Percentiles rank a stretch among this genome's conserved stretches.
These are phyloP conservation scores for Cryptosporidium canis DNA, from an alignment of 169 alveolate genomes.

Conservation along the genomic window DNA sequence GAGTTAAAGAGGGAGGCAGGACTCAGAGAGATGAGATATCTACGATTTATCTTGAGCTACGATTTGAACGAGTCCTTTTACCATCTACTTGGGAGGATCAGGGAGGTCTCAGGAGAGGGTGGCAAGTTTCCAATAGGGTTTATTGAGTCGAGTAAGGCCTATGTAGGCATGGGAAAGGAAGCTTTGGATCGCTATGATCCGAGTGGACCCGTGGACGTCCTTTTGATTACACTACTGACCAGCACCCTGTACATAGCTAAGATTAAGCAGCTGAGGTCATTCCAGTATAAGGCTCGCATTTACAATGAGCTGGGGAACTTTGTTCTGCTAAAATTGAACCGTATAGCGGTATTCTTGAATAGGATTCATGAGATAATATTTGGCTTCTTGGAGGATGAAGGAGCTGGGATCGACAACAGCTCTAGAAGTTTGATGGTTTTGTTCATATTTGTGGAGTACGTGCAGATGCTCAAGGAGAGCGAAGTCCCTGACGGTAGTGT, in stretches of 20 bases:
- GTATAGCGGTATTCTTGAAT: constrained; percentile 5
- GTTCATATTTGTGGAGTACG: constrained; percentile 27
- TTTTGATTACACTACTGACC: background rate
- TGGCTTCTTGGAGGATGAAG: background rate
- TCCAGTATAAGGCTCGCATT: background rate
- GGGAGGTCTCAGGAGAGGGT: background rate
- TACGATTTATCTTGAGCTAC: background rate
- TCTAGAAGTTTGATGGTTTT: background rate
- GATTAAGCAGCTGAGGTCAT: background rate
- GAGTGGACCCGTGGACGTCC: background rate
- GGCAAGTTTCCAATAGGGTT: constrained; percentile 38
- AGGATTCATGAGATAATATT: constrained; percentile 13
- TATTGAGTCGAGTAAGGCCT: constrained; percentile 44
- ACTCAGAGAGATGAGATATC: background rate
- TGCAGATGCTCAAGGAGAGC: constrained; percentile 4
- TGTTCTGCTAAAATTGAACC: constrained; percentile 41
- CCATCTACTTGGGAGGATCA: background rate
- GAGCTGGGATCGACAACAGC: background rate
- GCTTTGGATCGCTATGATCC: background rate
- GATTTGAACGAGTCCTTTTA: constrained; percentile 21
- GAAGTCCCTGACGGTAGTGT: background rate
- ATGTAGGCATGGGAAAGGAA: background rate
- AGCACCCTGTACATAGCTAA: constrained; percentile 22
- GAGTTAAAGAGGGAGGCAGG: background rate
- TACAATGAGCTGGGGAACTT: background rate